Base-by-base conservation (phyloP, 108 stramenopile species). In the Cylindrotheca closterium region DNA sequence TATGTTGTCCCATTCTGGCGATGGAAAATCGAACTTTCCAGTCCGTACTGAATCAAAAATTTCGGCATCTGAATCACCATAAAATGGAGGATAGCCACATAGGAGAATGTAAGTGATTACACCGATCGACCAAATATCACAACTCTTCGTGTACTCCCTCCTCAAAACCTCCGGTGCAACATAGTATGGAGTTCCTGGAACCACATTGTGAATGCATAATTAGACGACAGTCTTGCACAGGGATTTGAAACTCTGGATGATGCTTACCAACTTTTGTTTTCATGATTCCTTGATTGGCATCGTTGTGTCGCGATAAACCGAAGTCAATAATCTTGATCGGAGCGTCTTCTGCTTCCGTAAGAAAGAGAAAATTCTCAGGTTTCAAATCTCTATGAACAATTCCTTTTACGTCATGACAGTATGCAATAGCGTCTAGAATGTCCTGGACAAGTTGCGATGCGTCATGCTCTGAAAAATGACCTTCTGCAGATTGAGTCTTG, bases 341-440 rank as follows among this genome's bases (percentile, higher is more conserved):
- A 2, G 94, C 66, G 61, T 85, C 82, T 54, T 97, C 94, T 0
- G 72, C 81, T 33, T 82, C 74, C 22, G 80, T 88, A 28, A 88
- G 66, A 60, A 98, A 93, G 7, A 99, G 68, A 71, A 98, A 98
- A 63, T 98, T 98, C 59, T 97, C 94, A 3, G 87, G 92, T 71
- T 99, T 99, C 49, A 99, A 77, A 78, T 99, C 99, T 0, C 99
- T 83, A 73, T 99, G 99, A n/a, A 91, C 90, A 74, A 92, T 92
- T 17, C 74, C 77, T 73, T 91, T 94, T 25, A 78, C 79, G 48
- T 92, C 94, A 69, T 99, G 98, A 78, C 96, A 97, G 61, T 98
- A 97, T 7, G 77, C 71, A 56, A 99, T 84, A 15, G 95, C 97
- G 58, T 96, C 93, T 46, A 95, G 73, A 71, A 98, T 96, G 65